Evolutionary conservation across 2,329 filamentous ascomycete genomes (phyloP).

Genomic region (Ceratocystis diversiconidia): DNA sequence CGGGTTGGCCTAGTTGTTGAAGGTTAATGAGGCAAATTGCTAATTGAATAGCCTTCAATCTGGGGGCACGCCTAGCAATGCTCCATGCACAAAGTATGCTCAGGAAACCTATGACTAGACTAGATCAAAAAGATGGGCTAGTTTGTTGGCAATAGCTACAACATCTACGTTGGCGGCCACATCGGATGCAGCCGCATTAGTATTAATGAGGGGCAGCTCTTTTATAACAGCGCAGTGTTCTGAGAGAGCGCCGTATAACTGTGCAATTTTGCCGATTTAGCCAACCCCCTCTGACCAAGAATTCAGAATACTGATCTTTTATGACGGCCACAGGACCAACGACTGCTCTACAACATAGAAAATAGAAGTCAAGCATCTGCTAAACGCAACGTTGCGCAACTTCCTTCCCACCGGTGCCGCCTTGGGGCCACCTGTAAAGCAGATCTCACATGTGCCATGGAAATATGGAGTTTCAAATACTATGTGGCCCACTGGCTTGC

Average conservation of each 20-base stretch:
- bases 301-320: too few relatives aligned
- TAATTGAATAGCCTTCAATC: constrained; percentile 50
- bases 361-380: constrained; percentile 35
- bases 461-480: constrained; percentile 51
- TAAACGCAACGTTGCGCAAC: constrained; percentile 31
- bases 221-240: constrained; percentile 40
- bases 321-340: constrained; percentile 13
- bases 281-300: neutral
- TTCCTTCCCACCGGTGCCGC: constrained; percentile 43
- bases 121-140: constrained; percentile 34
- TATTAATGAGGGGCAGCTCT: constrained; percentile 40
- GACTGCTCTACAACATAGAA: constrained; percentile 34
- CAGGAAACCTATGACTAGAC: constrained; percentile 43
- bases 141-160: constrained; percentile 42
- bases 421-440: constrained; percentile 49
- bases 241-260: constrained; percentile 42
- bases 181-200: constrained; percentile 37
- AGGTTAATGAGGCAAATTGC: constrained; percentile 30
- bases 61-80: constrained; percentile 54
- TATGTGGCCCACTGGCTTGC: constrained; percentile 44
- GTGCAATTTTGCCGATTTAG: constrained; percentile 36
- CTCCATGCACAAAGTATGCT: constrained; percentile 48
- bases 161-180: constrained; percentile 44
- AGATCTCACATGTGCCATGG: constrained; percentile 41
- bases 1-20: constrained; percentile 22